Evolutionary conservation across 2,329 filamentous ascomycete genomes (phyloP).

Genomic region (Penicillium vulpinum): DNA sequence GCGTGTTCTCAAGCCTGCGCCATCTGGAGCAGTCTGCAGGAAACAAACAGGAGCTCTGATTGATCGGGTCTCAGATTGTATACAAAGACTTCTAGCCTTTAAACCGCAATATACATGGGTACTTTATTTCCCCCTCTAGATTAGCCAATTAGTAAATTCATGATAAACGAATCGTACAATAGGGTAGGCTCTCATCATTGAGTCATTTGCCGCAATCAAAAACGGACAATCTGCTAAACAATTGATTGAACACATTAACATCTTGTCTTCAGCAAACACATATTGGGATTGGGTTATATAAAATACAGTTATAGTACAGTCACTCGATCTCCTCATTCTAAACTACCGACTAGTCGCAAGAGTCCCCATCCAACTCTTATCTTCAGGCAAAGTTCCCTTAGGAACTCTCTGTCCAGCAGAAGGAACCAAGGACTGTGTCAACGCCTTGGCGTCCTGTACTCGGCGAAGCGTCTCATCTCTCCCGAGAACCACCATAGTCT

Average conservation of each 20-base stretch:
- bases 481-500: slow-evolving; percentile 58
- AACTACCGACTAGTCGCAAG: slow-evolving; percentile 21
- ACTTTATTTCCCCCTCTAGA: background rate
- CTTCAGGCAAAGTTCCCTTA: slow-evolving; percentile 20
- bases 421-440: slow-evolving; percentile 28
- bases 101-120: background rate
- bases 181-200: background rate
- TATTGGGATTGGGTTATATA: background rate
- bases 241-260: background rate
- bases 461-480: slow-evolving; percentile 51
- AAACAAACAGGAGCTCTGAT: background rate
- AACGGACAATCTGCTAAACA: background rate
- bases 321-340: background rate
- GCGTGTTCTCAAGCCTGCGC: background rate
- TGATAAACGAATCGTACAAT: background rate
- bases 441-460: slow-evolving; percentile 41
- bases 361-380: slow-evolving; percentile 39
- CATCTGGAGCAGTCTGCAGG: background rate
- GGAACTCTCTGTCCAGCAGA: slow-evolving; percentile 22
- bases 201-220: background rate
- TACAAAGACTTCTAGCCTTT: background rate
- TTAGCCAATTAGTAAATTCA: background rate
- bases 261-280: background rate
- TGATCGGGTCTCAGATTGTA: background rate
- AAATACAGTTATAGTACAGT: slow-evolving; percentile 2